Base-by-base conservation (phyloP, 129 eudicot genomes). In the Apium graveolens region DNA sequence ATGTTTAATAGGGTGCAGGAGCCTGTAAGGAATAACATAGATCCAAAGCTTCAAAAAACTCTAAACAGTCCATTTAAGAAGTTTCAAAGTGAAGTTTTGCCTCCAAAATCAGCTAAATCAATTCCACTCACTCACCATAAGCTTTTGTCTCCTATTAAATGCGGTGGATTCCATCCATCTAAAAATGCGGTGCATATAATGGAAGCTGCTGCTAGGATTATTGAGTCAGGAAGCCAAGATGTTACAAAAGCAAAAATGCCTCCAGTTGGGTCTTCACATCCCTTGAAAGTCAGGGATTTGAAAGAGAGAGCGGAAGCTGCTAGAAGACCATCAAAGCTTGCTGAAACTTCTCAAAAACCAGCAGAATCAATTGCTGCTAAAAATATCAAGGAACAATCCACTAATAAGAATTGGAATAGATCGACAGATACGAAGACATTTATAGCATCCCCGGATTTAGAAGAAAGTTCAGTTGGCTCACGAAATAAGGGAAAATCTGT, bases 91-190 rank as follows among this genome's bases (percentile, higher is more conserved):
- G 97, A 95, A 88, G 82, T 82, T 68, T 84, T 95, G 78, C 98
- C 97, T 38, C 96, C 97, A 31, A 95, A 81, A 85, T 95, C 96
- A 2, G 98, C 98, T 77, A 95, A 88, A 86, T 88, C 97, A 2
- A 88, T 92, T 45, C 95, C 97, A 27, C 82, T 88, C 39, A 91
- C 95, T 31, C 96, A 85, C 55, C 88, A 95, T 75, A 92, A 89
- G 75, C 93, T 90, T 76, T 85, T 91, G 68, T 95, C 98, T 45
- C 98, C 98, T n/a, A 90, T 95, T 44, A 95, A 90, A 78, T 87
- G 86, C 45, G 80, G 90, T 7, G 81, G 84, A 70, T 91, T 79
- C 26, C 72, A 83, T 77, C 88, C 96, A 2, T 86, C 94, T 20
- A 85, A 83, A 60, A 88, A 90, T 80, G 96, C 87, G n/a, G 88